Conservation (phyloP, 2,329 filamentous ascomycete genomes). For the Fusarium albidum region DNA sequence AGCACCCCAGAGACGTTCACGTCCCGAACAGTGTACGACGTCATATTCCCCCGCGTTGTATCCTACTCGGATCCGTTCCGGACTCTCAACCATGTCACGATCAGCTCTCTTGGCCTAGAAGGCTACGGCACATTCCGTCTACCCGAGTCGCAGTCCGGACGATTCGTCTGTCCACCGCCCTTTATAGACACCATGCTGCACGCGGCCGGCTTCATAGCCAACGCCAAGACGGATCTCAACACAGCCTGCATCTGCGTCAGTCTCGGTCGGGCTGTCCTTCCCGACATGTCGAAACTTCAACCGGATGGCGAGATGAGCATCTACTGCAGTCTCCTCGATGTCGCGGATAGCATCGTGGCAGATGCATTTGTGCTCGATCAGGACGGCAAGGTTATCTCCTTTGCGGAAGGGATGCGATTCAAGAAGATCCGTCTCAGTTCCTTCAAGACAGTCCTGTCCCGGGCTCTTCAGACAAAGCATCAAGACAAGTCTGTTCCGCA, state of each 20-base stretch:
- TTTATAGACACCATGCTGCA: conserved; percentile 8
- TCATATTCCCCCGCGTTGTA: too few species aligned
- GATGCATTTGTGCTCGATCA: neutral
- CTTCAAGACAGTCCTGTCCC: conserved; percentile 1
- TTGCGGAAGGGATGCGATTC: neutral
- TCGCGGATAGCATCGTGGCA: conserved; percentile 1
- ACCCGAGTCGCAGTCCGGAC: too few species aligned
- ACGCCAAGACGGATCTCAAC: neutral
- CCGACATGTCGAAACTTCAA: neutral
- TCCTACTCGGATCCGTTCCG: too few species aligned
- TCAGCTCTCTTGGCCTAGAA: too few species aligned
- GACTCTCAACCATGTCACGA: too few species aligned
- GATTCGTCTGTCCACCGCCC: too few species aligned
- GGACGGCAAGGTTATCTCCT: neutral
- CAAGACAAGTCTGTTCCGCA: neutral
- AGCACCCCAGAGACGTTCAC: too few species aligned
- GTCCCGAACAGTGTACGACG: too few species aligned
- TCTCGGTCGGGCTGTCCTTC: neutral
- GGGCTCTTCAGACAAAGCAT: neutral
- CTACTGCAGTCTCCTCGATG: conserved; percentile 7
- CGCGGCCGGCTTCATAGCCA: conserved; percentile 2
- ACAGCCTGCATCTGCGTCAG: conserved; percentile 2
- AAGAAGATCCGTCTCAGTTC: neutral
- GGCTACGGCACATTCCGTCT: too few species aligned
- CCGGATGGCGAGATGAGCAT: neutral